A percentile compares a stretch with the other conserved stretches of the same genome.
phyloP scores from a whole-genome alignment of 495 filamentous ascomycete genomes.

The Daldinia grandis region DNA sequence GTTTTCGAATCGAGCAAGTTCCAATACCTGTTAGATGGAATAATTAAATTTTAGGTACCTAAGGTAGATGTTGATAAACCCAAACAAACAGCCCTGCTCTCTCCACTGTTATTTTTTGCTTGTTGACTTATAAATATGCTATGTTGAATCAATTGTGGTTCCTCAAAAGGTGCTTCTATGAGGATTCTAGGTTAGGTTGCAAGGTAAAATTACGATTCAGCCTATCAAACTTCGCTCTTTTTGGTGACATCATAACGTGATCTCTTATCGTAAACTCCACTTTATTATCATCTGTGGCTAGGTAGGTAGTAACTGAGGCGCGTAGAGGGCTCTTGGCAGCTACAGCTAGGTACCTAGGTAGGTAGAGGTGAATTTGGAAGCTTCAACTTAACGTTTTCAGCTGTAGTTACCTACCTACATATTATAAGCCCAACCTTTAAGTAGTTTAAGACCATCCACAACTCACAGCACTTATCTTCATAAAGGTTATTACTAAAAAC shows the following conservation, averaged over 20 bases:
- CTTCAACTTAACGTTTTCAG: conserved; percentile 25
- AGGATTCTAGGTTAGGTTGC: no score
- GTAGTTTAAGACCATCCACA: conserved; percentile 3
- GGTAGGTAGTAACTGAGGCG: conserved; percentile 1
- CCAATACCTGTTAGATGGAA: no score
- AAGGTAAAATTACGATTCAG: no score
- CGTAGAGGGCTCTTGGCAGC: neutral
- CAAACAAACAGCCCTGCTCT: no score
- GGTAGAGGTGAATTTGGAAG: neutral
- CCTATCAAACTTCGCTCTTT: neutral
- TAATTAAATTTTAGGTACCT: neutral
- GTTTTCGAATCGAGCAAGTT: no score
- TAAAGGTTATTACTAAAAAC: neutral
- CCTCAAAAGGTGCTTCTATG: no score
- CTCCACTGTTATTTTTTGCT: no score
- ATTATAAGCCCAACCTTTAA: neutral
- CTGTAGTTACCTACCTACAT: no score
- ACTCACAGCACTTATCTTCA: neutral
- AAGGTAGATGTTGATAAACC: neutral
- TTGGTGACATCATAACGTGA: neutral
- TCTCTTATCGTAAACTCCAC: neutral
- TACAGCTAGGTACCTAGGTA: no score
- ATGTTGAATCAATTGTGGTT: no score
- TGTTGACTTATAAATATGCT: no score
- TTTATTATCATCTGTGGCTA: neutral